Percentiles rank a stretch among this genome's conserved stretches.
Evolutionary conservation across 2,329 filamentous ascomycete species (phyloP).

Genomic region (Arthrocladium fulminans): DNA sequence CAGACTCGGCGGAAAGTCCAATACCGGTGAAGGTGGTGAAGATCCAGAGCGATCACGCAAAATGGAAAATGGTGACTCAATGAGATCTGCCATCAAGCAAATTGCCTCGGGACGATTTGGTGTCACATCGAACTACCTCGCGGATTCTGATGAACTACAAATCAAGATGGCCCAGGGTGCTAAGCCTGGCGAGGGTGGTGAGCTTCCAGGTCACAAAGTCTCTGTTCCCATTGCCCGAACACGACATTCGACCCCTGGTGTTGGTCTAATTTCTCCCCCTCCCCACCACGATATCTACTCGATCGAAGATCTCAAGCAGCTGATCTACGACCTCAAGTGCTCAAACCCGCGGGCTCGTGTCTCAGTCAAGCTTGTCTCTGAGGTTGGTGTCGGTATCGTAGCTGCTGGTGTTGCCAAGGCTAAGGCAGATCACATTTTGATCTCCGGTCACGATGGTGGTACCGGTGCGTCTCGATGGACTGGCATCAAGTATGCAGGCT

Average conservation of each 20-base stretch:
- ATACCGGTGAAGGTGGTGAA: slow-evolving; percentile 95
- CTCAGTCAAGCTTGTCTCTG: slow-evolving; percentile 94
- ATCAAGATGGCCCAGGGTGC: slow-evolving; percentile 99
- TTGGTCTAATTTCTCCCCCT: slow-evolving; percentile 89
- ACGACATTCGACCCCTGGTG: slow-evolving; percentile 89
- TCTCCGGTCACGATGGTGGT: slow-evolving; percentile 93
- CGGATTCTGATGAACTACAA: slow-evolving; percentile 90
- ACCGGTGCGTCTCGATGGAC: slow-evolving; percentile 96
- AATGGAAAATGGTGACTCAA: slow-evolving; percentile 86
- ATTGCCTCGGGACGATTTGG: slow-evolving; percentile 93
- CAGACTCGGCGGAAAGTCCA: slow-evolving; percentile 88
- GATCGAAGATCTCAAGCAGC: slow-evolving; percentile 93
- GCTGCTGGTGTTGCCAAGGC: slow-evolving; percentile 96
- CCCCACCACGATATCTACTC: slow-evolving; percentile 98
- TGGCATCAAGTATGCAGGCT: slow-evolving; percentile 95
- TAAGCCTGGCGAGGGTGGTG: slow-evolving; percentile 95
- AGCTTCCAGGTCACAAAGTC: slow-evolving; percentile 93
- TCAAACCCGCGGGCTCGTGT: slow-evolving; percentile 85
- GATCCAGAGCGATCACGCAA: slow-evolving; percentile 81
- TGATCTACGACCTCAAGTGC: slow-evolving; percentile 97
- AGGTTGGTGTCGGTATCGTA: slow-evolving; percentile 95
- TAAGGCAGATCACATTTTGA: slow-evolving; percentile 92
- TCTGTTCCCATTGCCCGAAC: slow-evolving; percentile 89
- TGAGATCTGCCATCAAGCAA: slow-evolving; percentile 96
- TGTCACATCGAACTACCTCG: slow-evolving; percentile 88